A percentile compares a stretch with the other conserved stretches of the same genome.
These are phyloP conservation scores for Excoecaria cochinchinensis DNA, from an alignment of 345 rosid genomes.

Conservation along the genomic window DNA sequence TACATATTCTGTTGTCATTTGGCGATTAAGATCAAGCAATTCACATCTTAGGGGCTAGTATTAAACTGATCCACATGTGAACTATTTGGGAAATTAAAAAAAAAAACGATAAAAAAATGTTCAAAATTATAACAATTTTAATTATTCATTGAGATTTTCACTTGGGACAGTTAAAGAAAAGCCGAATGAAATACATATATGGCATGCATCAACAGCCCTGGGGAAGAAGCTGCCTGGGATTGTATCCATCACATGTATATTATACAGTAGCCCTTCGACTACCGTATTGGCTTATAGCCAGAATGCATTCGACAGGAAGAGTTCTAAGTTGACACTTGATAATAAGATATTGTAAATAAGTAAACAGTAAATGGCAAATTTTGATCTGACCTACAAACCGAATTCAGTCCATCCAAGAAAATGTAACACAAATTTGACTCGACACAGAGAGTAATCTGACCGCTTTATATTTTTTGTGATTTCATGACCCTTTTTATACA, in stretches of 20 bases:
- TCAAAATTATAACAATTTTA: background rate
- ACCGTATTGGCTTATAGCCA: background rate
- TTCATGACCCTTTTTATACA: too few relatives aligned
- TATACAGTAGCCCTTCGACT: too few relatives aligned
- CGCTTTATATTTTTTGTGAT: too few relatives aligned
- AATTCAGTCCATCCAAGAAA: too few relatives aligned
- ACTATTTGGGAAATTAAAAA: too few relatives aligned
- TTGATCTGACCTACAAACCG: too few relatives aligned
- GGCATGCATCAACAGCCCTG: background rate
- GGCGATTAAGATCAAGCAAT: background rate
- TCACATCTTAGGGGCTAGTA: background rate
- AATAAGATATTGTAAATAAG: background rate
- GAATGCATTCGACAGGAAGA: background rate
- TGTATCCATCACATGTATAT: background rate
- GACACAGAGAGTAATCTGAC: too few relatives aligned
- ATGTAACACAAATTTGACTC: too few relatives aligned
- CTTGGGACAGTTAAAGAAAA: background rate
- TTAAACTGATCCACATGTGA: background rate
- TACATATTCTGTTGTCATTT: background rate
- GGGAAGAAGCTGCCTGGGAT: too few relatives aligned
- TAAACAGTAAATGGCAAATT: too few relatives aligned
- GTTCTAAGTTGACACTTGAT: background rate
- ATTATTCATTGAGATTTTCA: background rate
- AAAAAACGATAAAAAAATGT: too few relatives aligned
- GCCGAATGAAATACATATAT: too few relatives aligned